phyloP scores from a whole-genome alignment of 2,329 filamentous ascomycete genomes.

The Geoglossum cookeanum region DNA sequence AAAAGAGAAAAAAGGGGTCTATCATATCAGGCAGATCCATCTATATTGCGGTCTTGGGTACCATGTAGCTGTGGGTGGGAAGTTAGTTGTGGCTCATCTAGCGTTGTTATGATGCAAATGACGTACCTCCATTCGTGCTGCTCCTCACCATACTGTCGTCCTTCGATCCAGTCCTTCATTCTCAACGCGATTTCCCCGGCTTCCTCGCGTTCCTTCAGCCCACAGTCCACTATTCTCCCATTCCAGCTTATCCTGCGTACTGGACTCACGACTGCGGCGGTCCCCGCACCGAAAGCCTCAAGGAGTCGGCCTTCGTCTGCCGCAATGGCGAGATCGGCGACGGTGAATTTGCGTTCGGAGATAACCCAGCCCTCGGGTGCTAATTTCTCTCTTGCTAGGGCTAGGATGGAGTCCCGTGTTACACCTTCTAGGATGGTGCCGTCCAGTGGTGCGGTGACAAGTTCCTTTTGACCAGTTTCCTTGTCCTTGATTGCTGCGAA shows the following conservation, averaged over 20 bases:
- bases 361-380: constrained; percentile 75
- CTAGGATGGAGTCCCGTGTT: constrained; percentile 78
- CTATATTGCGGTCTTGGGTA: not conserved
- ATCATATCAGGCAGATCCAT: not conserved
- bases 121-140: constrained; percentile 76
- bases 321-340: constrained; percentile 68
- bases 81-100: not conserved
- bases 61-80: not conserved
- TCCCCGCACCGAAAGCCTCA: constrained; percentile 87
- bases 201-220: constrained; percentile 62
- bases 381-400: constrained; percentile 66
- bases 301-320: constrained; percentile 67
- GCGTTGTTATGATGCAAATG: not conserved
- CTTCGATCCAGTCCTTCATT: constrained; percentile 96
- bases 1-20: no score
- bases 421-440: constrained; percentile 94
- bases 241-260: constrained; percentile 81
- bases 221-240: constrained; percentile 64
- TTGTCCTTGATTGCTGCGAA: constrained; percentile 75
- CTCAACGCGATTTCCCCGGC: constrained; percentile 66
- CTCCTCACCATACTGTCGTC: constrained; percentile 85
- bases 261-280: constrained; percentile 83
- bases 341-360: constrained; percentile 77
- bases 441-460: constrained; percentile 87
- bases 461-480: constrained; percentile 75